Conservation (phyloP, 2,329 filamentous ascomycete species). For the Penicillium sp. region DNA sequence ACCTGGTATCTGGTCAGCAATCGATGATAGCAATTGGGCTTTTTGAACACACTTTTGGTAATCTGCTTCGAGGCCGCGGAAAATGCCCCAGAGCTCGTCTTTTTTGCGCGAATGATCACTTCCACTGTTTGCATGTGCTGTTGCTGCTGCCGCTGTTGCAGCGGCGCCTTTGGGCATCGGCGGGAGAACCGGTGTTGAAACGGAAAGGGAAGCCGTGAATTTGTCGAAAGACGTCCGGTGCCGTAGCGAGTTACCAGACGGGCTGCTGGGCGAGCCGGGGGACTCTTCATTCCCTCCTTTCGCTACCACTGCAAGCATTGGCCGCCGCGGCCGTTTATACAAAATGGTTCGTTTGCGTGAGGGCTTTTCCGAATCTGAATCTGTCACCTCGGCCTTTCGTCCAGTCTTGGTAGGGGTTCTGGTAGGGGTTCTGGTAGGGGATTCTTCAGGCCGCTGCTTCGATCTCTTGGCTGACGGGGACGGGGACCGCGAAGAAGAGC, state of each 20-base stretch:
- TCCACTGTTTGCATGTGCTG: constrained; percentile 23
- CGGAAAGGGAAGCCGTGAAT: constrained; percentile 40
- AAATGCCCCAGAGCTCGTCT: constrained; percentile 68
- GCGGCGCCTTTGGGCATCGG: constrained; percentile 47
- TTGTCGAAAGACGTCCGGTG: constrained; percentile 48
- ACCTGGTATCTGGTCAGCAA: constrained; percentile 45
- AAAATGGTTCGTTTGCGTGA: constrained; percentile 33
- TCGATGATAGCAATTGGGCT: neutral
- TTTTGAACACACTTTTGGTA: constrained; percentile 57
- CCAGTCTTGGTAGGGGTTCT: constrained; percentile 6
- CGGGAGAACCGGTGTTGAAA: constrained; percentile 48
- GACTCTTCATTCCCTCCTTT: constrained; percentile 36
- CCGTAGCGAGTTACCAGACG: constrained; percentile 42
- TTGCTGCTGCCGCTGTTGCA: constrained; percentile 33
- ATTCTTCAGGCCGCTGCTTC: constrained; percentile 31
- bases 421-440: constrained; percentile 17
- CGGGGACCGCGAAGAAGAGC: constrained; percentile 46
- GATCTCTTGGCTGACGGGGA: constrained; percentile 42
- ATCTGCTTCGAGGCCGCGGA: constrained; percentile 66
- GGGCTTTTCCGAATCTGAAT: constrained; percentile 23
- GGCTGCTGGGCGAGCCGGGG: constrained; percentile 36
- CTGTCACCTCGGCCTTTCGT: constrained; percentile 19
- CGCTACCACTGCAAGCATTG: constrained; percentile 40
- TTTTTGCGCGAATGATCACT: constrained; percentile 54
- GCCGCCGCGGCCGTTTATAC: constrained; percentile 40